phyloP scores from a whole-genome alignment of 345 rosid species.

The Salix udensis region DNA sequence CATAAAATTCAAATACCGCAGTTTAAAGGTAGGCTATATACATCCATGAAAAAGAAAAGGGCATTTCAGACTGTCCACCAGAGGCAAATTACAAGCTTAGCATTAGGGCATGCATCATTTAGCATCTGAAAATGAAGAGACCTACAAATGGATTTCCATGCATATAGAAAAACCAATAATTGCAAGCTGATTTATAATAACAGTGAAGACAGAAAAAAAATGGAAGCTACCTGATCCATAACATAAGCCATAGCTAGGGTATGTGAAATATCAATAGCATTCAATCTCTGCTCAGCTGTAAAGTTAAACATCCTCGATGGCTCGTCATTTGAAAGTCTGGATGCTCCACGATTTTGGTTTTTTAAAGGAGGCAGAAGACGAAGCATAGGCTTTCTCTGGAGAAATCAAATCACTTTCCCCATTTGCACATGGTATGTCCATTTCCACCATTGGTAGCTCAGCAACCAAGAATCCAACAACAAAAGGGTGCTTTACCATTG shows the following conservation, averaged over 20 bases:
- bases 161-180: not conserved
- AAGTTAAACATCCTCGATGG: slow-evolving; percentile 32
- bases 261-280: slow-evolving; percentile 65
- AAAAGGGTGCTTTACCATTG: slow-evolving; percentile 90
- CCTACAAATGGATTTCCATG: not conserved
- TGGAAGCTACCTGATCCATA: slow-evolving; percentile 76
- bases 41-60: not conserved
- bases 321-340: slow-evolving; percentile 28
- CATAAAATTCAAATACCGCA: slow-evolving; percentile 4
- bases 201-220: not conserved
- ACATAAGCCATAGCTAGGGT: slow-evolving; percentile 89
- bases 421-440: slow-evolving; percentile 12
- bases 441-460: slow-evolving; percentile 49
- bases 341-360: slow-evolving; percentile 27
- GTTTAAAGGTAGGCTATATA: not conserved
- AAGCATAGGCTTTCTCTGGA: slow-evolving; percentile 52
- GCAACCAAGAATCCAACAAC: slow-evolving; percentile 93
- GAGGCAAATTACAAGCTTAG: too few relatives aligned
- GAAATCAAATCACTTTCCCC: slow-evolving; percentile 30
- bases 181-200: not conserved
- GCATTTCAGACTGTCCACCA: not conserved
- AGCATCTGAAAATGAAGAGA: too few relatives aligned
- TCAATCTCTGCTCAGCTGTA: slow-evolving; percentile 58
- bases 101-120: too few relatives aligned
- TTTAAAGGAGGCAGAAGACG: slow-evolving; percentile 33